Conservation (phyloP, 345 rosid genomes). For the Euphorbia tirucalli region DNA sequence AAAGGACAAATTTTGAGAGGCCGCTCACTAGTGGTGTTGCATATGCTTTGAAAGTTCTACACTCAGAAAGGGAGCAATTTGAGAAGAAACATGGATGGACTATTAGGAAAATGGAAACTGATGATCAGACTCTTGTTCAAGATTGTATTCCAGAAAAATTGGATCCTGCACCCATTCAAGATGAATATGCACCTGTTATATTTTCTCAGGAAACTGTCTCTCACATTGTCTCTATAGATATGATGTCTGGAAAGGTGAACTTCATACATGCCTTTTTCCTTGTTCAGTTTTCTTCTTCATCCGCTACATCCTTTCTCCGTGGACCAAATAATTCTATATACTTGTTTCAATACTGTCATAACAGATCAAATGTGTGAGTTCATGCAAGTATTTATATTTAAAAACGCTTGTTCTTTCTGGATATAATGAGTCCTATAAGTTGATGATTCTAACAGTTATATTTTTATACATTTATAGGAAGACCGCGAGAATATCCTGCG, state of each 20-base stretch:
- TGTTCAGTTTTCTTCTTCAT: conserved; percentile 7
- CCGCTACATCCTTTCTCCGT: neutral
- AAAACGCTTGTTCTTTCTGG: conserved; percentile 6
- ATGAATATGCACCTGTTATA: conserved; percentile 92
- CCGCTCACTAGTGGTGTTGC: conserved; percentile 99
- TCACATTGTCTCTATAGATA: conserved; percentile 90
- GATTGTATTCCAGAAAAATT: conserved; percentile 76
- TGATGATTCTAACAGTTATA: conserved; percentile 13
- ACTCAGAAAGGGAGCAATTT: conserved; percentile 75
- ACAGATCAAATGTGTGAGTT: neutral
- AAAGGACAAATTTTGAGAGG: conserved; percentile 94
- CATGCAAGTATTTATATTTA: conserved; percentile 4
- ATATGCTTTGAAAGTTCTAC: conserved; percentile 88
- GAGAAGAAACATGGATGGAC: conserved; percentile 76
- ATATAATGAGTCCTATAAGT: conserved; percentile 3
- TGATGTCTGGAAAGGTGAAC: conserved; percentile 96
- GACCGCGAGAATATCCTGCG: conserved; percentile 90
- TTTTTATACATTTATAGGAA: conserved; percentile 45
- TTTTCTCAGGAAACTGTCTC: conserved; percentile 96
- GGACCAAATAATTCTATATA: neutral
- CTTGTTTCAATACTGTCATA: neutral
- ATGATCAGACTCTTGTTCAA: conserved; percentile 82
- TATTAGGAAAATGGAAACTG: conserved; percentile 90
- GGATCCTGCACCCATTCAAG: conserved; percentile 88
- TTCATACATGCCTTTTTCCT: neutral